Evolutionary conservation across 345 rosid species (phyloP), one percentile per base, ranked within the genome.

Genomic region (Sisymbrium altissimum): DNA sequence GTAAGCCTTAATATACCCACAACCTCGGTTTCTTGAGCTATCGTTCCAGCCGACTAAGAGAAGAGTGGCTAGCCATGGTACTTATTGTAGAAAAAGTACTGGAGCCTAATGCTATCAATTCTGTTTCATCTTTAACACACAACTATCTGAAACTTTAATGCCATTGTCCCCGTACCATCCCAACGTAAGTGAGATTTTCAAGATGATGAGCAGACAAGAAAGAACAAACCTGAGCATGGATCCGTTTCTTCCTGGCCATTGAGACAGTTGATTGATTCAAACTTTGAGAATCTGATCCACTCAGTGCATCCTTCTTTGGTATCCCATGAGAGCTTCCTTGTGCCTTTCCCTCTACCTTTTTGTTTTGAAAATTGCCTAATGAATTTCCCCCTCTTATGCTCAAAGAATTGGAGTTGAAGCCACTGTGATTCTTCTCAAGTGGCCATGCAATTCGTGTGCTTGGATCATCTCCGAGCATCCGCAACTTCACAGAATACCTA

Each of bases 391-490:
- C 98, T 73, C 89, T 85, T 2, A 73, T 76, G 82, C 76, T 83
- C 39, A 78, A 68, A 75, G 90, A 81, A 78, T 87, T 72, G 66
- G 87, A 85, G 73, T 79, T 71, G 46, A 82, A 73, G 64, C 89
- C 83, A 73, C 82, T 74, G 55, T 72, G 74, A 53, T 56, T 85
- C 83, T 81, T 90, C 58, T 92, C 94, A 38, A 70, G 76, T 27
- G 86, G 79, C 92, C 97, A 81, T 14, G 82, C 83, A 81, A 78
- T 89, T 79, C 94, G 81, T 59, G 79, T 50, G 78, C 75, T 77
- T 43, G 80, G 78, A 74, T 90, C 96, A 85, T 92, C 97, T 75
- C 90, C 98, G 64, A 88, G 87, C 91, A 92, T 90, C 76, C 85
- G 80, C 80, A 94, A 79, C 79, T 88, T 91, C 80, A 87, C 79